phyloP scores from a whole-genome alignment of 805 yeast genomes.

The Lipomyces oligophaga region DNA sequence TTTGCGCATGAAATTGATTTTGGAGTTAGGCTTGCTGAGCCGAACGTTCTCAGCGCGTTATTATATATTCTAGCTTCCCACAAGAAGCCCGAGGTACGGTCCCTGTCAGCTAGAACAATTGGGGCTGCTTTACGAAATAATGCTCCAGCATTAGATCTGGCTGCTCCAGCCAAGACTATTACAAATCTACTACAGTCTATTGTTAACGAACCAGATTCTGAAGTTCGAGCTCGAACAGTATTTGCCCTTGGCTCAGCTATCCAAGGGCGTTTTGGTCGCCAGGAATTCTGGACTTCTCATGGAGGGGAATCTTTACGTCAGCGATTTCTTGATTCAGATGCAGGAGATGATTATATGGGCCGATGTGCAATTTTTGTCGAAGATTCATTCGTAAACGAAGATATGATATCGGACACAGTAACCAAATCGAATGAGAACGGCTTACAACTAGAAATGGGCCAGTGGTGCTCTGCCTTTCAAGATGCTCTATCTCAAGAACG shows the following conservation, averaged over 20 bases:
- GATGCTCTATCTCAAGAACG: constrained; percentile 17
- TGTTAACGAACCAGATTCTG: constrained; percentile 21
- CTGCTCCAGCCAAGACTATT: constrained; percentile 20
- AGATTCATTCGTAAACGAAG: constrained; percentile 21
- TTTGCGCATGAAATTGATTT: constrained; percentile 58
- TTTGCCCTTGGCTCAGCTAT: constrained; percentile 32
- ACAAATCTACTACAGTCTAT: constrained; percentile 15
- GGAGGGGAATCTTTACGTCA: constrained; percentile 25
- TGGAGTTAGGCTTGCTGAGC: constrained; percentile 46
- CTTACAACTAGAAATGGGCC: constrained; percentile 16
- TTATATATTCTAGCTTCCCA: constrained; percentile 13
- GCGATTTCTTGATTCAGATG: constrained; percentile 6
- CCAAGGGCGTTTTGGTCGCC: constrained; percentile 23
- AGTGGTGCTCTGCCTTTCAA: constrained; percentile 27
- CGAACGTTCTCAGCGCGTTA: constrained; percentile 32
- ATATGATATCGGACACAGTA: constrained; percentile 6
- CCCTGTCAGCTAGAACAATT: constrained; percentile 55
- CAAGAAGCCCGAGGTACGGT: constrained; percentile 37
- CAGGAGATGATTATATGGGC: constrained; percentile 16
- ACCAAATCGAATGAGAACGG: neutral
- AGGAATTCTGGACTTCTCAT: constrained; percentile 18
- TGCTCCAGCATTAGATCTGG: constrained; percentile 48
- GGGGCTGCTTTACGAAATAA: constrained; percentile 73
- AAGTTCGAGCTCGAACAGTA: constrained; percentile 25
- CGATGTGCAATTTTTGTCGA: constrained; percentile 24